Percentiles rank a stretch among this genome's conserved stretches.
phyloP scores from a whole-genome alignment of 768 basidiomycete genomes.

The Boletus edulis region DNA sequence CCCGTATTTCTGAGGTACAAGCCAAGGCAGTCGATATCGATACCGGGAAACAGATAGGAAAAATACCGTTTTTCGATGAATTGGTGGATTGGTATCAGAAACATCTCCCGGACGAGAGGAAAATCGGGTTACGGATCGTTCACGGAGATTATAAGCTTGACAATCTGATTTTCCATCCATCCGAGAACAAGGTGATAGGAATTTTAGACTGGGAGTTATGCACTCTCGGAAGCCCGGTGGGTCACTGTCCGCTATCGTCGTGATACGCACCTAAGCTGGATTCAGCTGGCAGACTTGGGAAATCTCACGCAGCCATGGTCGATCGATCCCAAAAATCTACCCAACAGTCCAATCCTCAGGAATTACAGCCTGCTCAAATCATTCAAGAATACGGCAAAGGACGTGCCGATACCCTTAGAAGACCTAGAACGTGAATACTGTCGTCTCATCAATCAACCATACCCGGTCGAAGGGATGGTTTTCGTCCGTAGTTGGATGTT shows the following conservation, averaged over 20 bases:
- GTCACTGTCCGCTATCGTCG: constrained; percentile 24
- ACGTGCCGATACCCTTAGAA: constrained; percentile 63
- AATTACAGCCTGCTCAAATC: constrained; percentile 40
- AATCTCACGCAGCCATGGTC: constrained; percentile 89
- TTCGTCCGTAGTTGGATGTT: constrained; percentile 87
- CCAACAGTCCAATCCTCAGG: constrained; percentile 18
- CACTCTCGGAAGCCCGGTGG: constrained; percentile 87
- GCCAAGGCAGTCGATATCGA: constrained; percentile 66
- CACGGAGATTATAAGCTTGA: constrained; percentile 99
- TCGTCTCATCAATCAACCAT: constrained; percentile 56
- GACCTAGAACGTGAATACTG: constrained; percentile 84
- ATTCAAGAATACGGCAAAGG: constrained; percentile 58
- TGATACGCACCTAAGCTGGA: not conserved
- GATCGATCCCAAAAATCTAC: constrained; percentile 44
- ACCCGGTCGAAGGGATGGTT: constrained; percentile 75
- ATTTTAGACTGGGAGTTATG: constrained; percentile 98
- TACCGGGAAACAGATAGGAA: constrained; percentile 54
- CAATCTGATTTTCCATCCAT: constrained; percentile 92
- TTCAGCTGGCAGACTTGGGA: constrained; percentile 80
- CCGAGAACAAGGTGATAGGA: constrained; percentile 88
- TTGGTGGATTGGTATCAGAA: constrained; percentile 73
- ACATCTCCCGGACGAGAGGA: constrained; percentile 74
- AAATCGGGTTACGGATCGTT: constrained; percentile 79
- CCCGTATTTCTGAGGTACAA: constrained; percentile 78
- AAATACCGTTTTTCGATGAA: constrained; percentile 73